Evolutionary conservation across 306 rosid genomes (phyloP).

Genomic region (Acmispon strigosus): DNA sequence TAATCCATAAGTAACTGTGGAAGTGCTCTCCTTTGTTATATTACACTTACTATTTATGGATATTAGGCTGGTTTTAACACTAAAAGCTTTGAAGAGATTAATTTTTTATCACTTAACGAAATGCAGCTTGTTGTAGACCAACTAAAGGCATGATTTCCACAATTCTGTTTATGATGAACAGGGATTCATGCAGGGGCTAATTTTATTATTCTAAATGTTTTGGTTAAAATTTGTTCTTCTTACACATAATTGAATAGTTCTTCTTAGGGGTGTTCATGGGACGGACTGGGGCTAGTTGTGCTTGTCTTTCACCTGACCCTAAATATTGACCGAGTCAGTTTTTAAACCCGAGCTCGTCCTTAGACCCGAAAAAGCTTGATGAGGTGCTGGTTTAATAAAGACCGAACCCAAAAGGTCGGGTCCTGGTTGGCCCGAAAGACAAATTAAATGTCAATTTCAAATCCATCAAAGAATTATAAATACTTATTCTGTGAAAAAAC

Average conservation of each 20-base stretch:
- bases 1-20: neutral
- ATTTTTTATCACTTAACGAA: neutral
- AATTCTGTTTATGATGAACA: neutral
- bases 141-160: neutral
- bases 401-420: too few relatives aligned
- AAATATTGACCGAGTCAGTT: too few relatives aligned
- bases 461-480: too few relatives aligned
- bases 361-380: too few relatives aligned
- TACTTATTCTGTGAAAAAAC: too few relatives aligned
- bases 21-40: slow-evolving; percentile 13
- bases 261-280: too few relatives aligned
- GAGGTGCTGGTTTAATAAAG: too few relatives aligned
- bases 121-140: neutral
- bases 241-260: neutral
- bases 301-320: too few relatives aligned
- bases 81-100: neutral
- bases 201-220: slow-evolving; percentile 1
- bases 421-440: too few relatives aligned
- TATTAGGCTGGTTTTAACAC: slow-evolving; percentile 1
- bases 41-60: neutral
- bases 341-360: too few relatives aligned
- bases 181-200: neutral
- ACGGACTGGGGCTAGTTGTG: too few relatives aligned
- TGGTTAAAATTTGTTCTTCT: neutral
- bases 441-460: too few relatives aligned